Base-by-base conservation (phyloP, 225 moss, liverwort and hornwort species). In the Polytrichum formosum region DNA sequence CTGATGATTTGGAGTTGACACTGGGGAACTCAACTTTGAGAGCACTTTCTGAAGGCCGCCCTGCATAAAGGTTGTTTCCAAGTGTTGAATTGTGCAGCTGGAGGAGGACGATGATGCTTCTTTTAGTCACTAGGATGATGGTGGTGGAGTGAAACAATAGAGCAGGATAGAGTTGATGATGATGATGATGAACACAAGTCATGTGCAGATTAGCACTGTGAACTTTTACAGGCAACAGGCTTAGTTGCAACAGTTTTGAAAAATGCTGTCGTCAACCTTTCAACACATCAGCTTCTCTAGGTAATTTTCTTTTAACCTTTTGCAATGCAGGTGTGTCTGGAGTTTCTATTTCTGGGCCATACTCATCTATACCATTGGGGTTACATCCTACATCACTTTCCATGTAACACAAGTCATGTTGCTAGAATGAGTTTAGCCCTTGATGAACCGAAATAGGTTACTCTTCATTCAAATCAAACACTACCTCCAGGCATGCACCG, bases 1-100 rank as follows among this genome's bases (percentile, higher is more conserved):
- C 76, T 1, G 95, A 95, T 60, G 95, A 95, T 26, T 79, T 95
- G 5, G 95, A 95, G 82, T 75, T 95, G 33, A 95, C 93, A 1
- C 71, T 95, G 0, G 93, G 95, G 0, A 93, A 79, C 71, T 91
- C 91, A 31, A 85, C 84, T 5, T 79, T 91, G 28, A 77, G 92
- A 70, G 89, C 87, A 19, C 82, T 87, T 61, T 85, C 91, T 5
- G 91, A 95, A 69, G 72, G 83, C 6, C 74, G 74, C 19, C 61
- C 55, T 46, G 30, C 21, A 9, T 58, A 7, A 23, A 58, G 23
- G 21, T 23, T 58, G 58, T 55, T 27, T 3, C 4, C 4, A 46
- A 13, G 46, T 46, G 46, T 13, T 13, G 46, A 4, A 46, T 46
- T 46, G 2, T 46, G 46, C 46, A 46, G 46, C 46, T 46, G 46